These are phyloP conservation scores for Kregervanrija delftensis DNA, from an alignment of 805 yeast genomes.

Conservation along the genomic window DNA sequence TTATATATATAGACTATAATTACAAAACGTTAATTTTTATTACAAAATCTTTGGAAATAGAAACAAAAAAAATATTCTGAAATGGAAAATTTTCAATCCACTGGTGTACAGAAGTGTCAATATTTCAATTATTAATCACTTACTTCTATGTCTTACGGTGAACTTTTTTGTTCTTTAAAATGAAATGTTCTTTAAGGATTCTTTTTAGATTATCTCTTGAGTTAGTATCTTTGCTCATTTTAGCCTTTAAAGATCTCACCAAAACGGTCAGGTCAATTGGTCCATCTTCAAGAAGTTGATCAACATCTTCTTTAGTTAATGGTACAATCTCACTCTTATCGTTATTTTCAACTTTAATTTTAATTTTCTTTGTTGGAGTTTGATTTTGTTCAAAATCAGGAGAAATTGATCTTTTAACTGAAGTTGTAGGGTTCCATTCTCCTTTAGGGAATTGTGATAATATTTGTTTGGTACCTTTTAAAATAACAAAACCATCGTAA, in stretches of 20 bases:
- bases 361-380: constrained; percentile 1
- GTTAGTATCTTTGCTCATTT: constrained; percentile 56
- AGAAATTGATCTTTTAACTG: constrained; percentile 21
- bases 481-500: constrained; percentile 46
- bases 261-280: constrained; percentile 50
- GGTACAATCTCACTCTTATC: constrained; percentile 21
- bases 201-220: constrained; percentile 54
- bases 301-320: constrained; percentile 68
- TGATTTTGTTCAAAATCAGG: constrained; percentile 11
- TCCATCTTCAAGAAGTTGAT: constrained; percentile 48
- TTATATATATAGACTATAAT: not conserved
- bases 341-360: not conserved
- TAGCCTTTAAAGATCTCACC: constrained; percentile 51
- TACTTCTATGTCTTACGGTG: constrained; percentile 10
- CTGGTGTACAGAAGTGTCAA: too few species aligned
- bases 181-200: constrained; percentile 23
- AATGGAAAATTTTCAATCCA: too few species aligned
- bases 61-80: too few species aligned
- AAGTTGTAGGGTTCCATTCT: constrained; percentile 70
- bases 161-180: constrained; percentile 27
- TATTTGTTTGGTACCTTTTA: constrained; percentile 58
- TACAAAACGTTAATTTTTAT: too few species aligned
- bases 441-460: constrained; percentile 68
- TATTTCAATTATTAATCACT: too few species aligned
- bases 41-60: too few species aligned